Base-by-base conservation (phyloP, 208 protist species). In the Crithidia fasciculata region DNA sequence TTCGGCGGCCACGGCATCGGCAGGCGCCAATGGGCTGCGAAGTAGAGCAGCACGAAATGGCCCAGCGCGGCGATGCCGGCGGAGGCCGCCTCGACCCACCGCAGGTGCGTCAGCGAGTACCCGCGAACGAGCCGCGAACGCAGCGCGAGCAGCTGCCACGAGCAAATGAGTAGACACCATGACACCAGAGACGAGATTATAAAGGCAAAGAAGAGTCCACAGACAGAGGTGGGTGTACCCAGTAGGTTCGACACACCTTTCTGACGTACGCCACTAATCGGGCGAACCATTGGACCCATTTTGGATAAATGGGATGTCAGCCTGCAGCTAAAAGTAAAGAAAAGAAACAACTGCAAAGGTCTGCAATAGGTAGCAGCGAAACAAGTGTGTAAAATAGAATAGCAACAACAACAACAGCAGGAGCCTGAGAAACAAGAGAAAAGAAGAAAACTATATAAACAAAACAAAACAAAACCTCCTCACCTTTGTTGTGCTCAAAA, bases 101-200 rank as follows among this genome's bases (percentile, higher is more conserved):
- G 44, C 18, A 72, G 55, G 44, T 9, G 18, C 43, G 4, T 8
- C 53, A 63, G 9, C 41, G 55, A 60, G 43, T 63, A 61, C 12
- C 67, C 55, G 6, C 67, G 67, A 2, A 72, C 56, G 13, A 55
- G 67, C 28, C 55, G n/a, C n/a, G 67, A 53, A n/a, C 67, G 67
- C 67, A 61, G 41, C 55, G 41, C 39, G 4, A 74, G 39, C 9
- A 74, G 28, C 39, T 13, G 45, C 57, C 57, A 62, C 57, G 57
- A 62, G 15, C 16, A 62, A 6, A 45, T 5, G 13, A 62, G 8
- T 40, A 62, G 8, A 5, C 58, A 5, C 60, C 57, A 67, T 37
- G 60, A 58, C 8, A 66, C 6, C 28, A n/a, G 45, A 19, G 57
- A 62, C 39, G 39, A 28, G 18, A 62, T 40, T 4, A 62, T 8